Evolutionary conservation across 441 rosid genomes (phyloP), one percentile per base, ranked within the genome.

Genomic region (Populus tomentosa): DNA sequence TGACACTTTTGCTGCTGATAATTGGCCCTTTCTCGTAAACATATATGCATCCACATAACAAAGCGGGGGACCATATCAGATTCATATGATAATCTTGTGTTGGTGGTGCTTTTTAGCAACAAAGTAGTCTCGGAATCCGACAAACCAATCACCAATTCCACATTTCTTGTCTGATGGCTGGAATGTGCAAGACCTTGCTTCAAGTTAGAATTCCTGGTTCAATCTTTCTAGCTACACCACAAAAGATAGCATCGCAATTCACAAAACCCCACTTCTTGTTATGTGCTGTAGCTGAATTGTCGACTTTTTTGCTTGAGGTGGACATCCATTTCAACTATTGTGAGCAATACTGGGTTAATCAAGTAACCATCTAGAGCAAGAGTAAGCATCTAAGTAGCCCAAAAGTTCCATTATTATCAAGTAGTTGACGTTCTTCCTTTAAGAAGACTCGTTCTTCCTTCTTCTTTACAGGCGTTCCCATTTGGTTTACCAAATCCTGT

Each of bases 141-240:
- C 78, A 83, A 76, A 72, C 69, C 78, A 66, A 69, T 42, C 78
- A 56, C 65, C 70, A 38, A 68, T 7, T 26, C 59, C 56, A 18
- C 79, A 30, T 16, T 38, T 79, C 77, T 70, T 65, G 75, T 62
- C 64, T 74, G 75, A 74, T 81, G 76, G 71, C 79, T 66, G n/a
- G 73, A 79, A 50, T 30, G 21, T 63, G 53, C 72, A 65, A 64
- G 71, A 21, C 30, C 69, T 46, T 40, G 74, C 78, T 59, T 61
- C 73, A 56, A 65, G 69, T 71, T 40, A 71, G 33, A 11, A 40
- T 50, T 66, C 78, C 38, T 69, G 72, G 67, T 23, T n/a, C 69
- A 70, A 74, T 67, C 72, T 75, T 76, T 65, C 77, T 67, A 23
- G 24, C 24, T 24, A 24, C 59, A 11, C 40, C 63, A n/a, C 10